Conservation (phyloP, 768 basidiomycete species). For the Auricularia sp. region DNA sequence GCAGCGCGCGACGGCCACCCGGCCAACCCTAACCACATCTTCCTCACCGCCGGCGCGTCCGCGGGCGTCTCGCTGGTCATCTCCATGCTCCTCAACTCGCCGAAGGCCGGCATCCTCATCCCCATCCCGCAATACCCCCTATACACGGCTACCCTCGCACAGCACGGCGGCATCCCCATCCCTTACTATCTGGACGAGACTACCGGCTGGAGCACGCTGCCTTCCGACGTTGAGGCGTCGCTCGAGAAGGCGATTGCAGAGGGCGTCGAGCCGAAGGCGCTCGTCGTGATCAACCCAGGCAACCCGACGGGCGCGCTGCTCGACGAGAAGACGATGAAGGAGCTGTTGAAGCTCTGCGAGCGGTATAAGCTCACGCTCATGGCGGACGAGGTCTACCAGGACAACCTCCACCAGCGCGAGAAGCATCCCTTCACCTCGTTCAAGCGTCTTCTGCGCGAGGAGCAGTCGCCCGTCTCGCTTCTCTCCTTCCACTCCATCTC, state of each 20-base stretch:
- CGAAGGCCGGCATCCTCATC: conserved; percentile 71
- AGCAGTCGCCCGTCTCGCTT: conserved; percentile 67
- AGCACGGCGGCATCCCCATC: conserved; percentile 65
- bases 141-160: conserved; percentile 90
- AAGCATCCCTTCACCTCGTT: conserved; percentile 82
- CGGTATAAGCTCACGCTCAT: conserved; percentile 77
- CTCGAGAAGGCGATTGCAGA: conserved; percentile 54
- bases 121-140: conserved; percentile 98
- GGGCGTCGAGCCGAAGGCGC: conserved; percentile 60
- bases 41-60: conserved; percentile 91
- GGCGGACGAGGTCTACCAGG: conserved; percentile 98
- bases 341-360: conserved; percentile 77
- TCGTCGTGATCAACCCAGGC: conserved; percentile 97
- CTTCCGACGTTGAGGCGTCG: conserved; percentile 52
- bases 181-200: conserved; percentile 86
- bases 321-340: conserved; percentile 54
- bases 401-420: conserved; percentile 65
- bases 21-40: conserved; percentile 74
- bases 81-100: conserved; percentile 62
- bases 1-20: conserved; percentile 85
- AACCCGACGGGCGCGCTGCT: conserved; percentile 93
- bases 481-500: conserved; percentile 97
- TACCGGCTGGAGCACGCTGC: conserved; percentile 73
- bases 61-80: conserved; percentile 85
- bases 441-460: conserved; percentile 70